Conservation (phyloP, 2,329 filamentous ascomycete genomes). For the Fusarium brevicatenulatum region DNA sequence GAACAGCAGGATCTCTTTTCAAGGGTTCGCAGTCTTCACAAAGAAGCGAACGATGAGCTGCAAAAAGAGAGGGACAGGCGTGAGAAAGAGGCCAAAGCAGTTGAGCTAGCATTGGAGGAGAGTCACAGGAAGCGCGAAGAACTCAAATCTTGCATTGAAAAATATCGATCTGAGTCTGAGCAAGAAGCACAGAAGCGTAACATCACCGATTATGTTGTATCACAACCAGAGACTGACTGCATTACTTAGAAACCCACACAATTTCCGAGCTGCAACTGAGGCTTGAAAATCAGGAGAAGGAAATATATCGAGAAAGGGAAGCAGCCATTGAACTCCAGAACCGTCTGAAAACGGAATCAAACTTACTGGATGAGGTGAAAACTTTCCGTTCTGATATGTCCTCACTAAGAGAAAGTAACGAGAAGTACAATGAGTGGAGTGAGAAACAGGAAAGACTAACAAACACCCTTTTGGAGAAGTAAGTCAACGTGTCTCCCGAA, state of each 20-base stretch:
- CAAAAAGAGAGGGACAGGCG: conserved; percentile 46
- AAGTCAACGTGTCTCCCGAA: neutral
- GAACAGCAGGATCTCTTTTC: conserved; percentile 59
- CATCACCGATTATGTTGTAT: neutral
- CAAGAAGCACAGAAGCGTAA: conserved; percentile 41
- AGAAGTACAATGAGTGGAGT: conserved; percentile 1
- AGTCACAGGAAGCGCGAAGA: conserved; percentile 48
- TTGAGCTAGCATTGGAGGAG: conserved; percentile 45
- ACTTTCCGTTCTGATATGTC: conserved; percentile 34
- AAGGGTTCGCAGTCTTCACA: conserved; percentile 47
- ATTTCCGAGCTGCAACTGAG: conserved; percentile 40
- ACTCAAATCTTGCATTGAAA: conserved; percentile 46
- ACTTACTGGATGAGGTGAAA: conserved; percentile 13
- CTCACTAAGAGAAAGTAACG: conserved; percentile 20
- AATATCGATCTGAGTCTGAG: conserved; percentile 39
- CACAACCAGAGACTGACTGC: neutral
- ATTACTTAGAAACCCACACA: conserved; percentile 37
- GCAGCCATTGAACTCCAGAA: conserved; percentile 7
- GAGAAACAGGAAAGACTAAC: conserved; percentile 2
- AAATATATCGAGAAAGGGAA: conserved; percentile 17
- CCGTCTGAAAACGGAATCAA: conserved; percentile 25
- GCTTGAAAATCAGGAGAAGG: conserved; percentile 33
- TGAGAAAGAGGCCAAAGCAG: conserved; percentile 28
- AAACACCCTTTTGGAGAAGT: conserved; percentile 35
- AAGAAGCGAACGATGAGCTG: conserved; percentile 50